phyloP scores from a whole-genome alignment of 2,329 filamentous ascomycete species.

The Clarireedia hainanense region DNA sequence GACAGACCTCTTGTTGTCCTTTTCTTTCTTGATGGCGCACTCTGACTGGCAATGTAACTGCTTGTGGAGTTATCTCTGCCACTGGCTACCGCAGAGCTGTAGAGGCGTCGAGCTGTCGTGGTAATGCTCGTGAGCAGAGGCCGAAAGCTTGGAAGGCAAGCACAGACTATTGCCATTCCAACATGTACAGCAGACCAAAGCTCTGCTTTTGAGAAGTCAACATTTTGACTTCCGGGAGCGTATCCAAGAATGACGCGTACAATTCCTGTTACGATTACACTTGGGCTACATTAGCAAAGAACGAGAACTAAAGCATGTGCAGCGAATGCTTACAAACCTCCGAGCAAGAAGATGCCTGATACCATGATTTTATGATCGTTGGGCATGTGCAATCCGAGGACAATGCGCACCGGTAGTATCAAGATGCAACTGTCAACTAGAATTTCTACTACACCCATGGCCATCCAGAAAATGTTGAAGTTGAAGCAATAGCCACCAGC shows the following conservation, averaged over 20 bases:
- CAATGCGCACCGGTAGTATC: neutral
- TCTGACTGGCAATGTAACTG: neutral
- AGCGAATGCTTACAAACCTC: constrained; percentile 4
- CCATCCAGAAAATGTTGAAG: constrained; percentile 7
- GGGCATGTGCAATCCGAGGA: constrained; percentile 1
- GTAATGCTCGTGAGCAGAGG: constrained; percentile 9
- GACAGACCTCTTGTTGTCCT: neutral
- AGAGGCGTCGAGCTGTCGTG: neutral
- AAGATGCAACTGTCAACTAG: constrained; percentile 3
- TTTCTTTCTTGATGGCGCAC: neutral
- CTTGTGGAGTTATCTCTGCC: neutral
- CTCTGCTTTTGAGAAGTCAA: constrained; percentile 10
- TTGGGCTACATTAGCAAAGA: neutral
- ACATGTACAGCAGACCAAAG: constrained; percentile 12
- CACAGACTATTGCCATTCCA: constrained; percentile 13
- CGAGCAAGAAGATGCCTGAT: constrained; percentile 2
- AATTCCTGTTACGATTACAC: constrained; percentile 11
- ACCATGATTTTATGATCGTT: constrained; percentile 5
- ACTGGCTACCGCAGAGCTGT: constrained; percentile 1
- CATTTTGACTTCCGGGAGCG: constrained; percentile 10
- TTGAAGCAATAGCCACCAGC: constrained; percentile 6
- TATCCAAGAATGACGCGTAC: constrained; percentile 11
- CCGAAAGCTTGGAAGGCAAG: constrained; percentile 11
- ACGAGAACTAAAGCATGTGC: neutral
- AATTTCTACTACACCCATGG: constrained; percentile 3